A percentile compares a stretch with the other conserved stretches of the same genome.
phyloP scores from a whole-genome alignment of 352 stramenopile genomes.

The Blastocystis hominis region DNA sequence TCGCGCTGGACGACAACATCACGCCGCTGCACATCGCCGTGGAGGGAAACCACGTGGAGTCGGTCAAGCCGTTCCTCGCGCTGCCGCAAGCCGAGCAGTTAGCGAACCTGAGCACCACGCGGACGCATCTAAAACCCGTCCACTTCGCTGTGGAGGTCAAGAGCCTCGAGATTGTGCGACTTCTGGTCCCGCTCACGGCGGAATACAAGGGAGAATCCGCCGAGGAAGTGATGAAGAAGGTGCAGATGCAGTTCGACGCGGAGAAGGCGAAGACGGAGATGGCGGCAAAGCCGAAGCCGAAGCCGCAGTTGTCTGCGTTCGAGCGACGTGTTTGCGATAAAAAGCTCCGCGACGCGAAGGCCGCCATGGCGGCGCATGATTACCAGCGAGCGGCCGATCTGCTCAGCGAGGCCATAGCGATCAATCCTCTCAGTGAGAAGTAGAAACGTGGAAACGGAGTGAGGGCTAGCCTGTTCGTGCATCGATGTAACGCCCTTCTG shows the following conservation, averaged over 20 bases:
- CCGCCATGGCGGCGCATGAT: neutral
- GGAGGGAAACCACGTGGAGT: conserved; percentile 20
- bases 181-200: conserved; percentile 5
- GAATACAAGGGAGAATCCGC: conserved; percentile 23
- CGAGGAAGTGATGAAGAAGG: neutral
- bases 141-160: conserved; percentile 45
- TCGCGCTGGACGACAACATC: conserved; percentile 42
- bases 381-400: conserved; percentile 3
- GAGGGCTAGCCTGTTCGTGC: neutral
- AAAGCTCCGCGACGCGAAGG: neutral
- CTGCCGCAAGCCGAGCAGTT: conserved; percentile 15
- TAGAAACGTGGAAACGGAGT: neutral
- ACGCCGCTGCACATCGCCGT: conserved; percentile 23
- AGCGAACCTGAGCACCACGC: conserved; percentile 2
- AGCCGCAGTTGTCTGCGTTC: neutral
- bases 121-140: conserved; percentile 40
- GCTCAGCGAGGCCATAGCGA: conserved; percentile 12
- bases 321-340: conserved; percentile 37
- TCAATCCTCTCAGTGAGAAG: conserved; percentile 36
- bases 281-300: neutral
- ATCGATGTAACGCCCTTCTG: conserved; percentile 17
- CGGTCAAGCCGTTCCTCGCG: conserved; percentile 14
- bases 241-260: conserved; percentile 46
- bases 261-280: neutral
- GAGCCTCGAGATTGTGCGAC: neutral